Base-by-base conservation (phyloP, 306 rosid genomes). In the Citrullus mucosospermus region DNA sequence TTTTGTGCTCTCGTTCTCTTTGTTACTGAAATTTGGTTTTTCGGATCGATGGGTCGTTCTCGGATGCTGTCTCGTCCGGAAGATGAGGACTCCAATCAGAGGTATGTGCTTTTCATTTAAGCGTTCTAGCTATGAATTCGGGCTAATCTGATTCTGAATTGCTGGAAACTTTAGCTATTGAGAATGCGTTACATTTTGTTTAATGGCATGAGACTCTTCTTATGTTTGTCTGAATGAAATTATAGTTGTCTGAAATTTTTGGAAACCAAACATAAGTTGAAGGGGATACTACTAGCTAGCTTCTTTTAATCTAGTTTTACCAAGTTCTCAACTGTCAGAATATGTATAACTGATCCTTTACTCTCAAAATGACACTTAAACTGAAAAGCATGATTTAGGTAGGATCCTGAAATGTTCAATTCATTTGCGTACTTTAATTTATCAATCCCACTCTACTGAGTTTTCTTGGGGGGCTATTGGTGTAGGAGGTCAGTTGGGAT, bases 41-140 rank as follows among this genome's bases (percentile, higher is more conserved):
- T 81, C 50, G 51, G 50, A 83, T 44, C 80, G 32, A 86, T 87
- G 88, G 88, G 88, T 69, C 87, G 90, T 60, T 85, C 88, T 67
- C 90, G 90, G 20, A 80, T 85, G 44, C 83, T 81, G 57, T 78
- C 82, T 67, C 86, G 81, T 50, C 18, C 78, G 6, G 78, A 78
- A 9, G 80, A 78, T 20, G 85, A 82, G 18, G 88, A 85, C 62
- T 72, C 77, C 4, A 85, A 62, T 39, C 87, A 83, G 44, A 87
- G 87, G 88, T 87, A 32, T 2, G 82, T 39, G 13, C 57, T 41
- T 58, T 53, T 18, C 57, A 25, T 32, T 61, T 30, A 55, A 75
- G 25, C 16, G 10, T 32, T 46, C 41, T 83, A 38, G 61, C 59
- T 50, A 12, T 46, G 51, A 81, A 68, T 78, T 78, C 25, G 66